Conservation (phyloP, 2,329 filamentous ascomycete genomes). For the Fusarium robinianum region DNA sequence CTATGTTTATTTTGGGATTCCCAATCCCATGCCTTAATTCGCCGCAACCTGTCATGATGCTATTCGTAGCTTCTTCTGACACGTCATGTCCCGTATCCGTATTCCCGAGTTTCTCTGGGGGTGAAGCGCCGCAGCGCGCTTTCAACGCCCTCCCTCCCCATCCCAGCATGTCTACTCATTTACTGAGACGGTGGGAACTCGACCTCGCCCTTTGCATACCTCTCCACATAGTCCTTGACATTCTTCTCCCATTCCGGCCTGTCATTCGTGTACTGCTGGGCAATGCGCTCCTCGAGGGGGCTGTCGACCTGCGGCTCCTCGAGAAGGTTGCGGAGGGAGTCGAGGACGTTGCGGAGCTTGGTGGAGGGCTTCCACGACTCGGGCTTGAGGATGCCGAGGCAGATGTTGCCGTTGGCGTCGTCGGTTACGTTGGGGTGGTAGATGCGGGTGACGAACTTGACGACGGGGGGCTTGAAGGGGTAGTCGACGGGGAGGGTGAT, state of each 20-base stretch:
- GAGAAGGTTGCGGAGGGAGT: conserved; percentile 75
- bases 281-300: conserved; percentile 83
- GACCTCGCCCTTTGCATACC: conserved; percentile 64
- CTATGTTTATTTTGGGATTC: too few relatives aligned
- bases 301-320: conserved; percentile 86
- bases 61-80: too few relatives aligned
- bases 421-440: conserved; percentile 96
- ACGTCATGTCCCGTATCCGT: too few relatives aligned
- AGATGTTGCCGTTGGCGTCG: conserved; percentile 83
- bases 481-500: conserved; percentile 78
- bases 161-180: not conserved
- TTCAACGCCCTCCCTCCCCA: not conserved
- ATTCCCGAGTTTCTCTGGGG: too few relatives aligned
- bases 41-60: too few relatives aligned
- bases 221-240: conserved; percentile 72
- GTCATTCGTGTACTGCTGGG: conserved; percentile 78
- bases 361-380: conserved; percentile 93
- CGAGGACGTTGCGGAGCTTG: conserved; percentile 74
- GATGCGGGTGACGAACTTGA: conserved; percentile 85
- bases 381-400: conserved; percentile 78
- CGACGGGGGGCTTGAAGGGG: conserved; percentile 83
- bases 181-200: conserved; percentile 41
- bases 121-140: too few relatives aligned
- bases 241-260: conserved; percentile 72
- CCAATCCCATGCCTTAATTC: too few relatives aligned